Evolutionary conservation across 2,329 filamentous ascomycete genomes (phyloP).

Genomic region (Aspergillus sp.): DNA sequence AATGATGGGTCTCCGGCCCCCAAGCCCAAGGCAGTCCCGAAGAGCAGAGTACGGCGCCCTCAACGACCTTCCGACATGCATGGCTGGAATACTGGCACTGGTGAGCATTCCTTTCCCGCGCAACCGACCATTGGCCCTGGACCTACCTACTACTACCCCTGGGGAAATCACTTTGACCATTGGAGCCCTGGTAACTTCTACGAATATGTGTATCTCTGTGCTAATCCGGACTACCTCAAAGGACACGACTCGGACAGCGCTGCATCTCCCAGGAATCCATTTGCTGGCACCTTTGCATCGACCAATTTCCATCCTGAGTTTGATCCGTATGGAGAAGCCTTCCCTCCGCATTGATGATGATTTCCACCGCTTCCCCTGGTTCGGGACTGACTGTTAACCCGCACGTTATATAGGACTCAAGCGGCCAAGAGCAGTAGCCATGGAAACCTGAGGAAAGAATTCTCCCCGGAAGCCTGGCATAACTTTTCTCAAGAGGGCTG

Average conservation of each 20-base stretch:
- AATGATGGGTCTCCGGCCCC: slow-evolving; percentile 4
- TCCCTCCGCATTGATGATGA: neutral
- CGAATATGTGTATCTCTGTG: slow-evolving; percentile 9
- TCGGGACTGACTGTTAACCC: slow-evolving; percentile 1
- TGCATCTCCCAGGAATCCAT: slow-evolving; percentile 15
- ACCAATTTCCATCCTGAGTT: slow-evolving; percentile 2
- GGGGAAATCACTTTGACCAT: slow-evolving; percentile 10
- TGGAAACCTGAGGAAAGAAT: slow-evolving; percentile 29
- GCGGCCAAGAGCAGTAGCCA: slow-evolving; percentile 27
- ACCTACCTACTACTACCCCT: neutral
- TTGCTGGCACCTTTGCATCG: slow-evolving; percentile 5
- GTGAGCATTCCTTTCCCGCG: slow-evolving; percentile 22
- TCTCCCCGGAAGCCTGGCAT: slow-evolving; percentile 37
- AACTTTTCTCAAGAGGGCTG: slow-evolving; percentile 23
- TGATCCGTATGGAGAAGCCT: neutral
- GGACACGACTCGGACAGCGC: slow-evolving; percentile 26
- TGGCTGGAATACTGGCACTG: slow-evolving; percentile 17
- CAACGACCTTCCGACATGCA: slow-evolving; percentile 21
- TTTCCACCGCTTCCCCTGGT: slow-evolving; percentile 1
- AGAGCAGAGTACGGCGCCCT: slow-evolving; percentile 27
- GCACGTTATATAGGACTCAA: slow-evolving; percentile 4
- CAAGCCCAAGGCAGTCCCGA: slow-evolving; percentile 37
- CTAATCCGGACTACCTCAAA: slow-evolving; percentile 22
- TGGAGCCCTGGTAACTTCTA: slow-evolving; percentile 9
- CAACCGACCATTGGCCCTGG: slow-evolving; percentile 1